Conservation (phyloP, 768 basidiomycete species). For the Lentinula raphanica region DNA sequence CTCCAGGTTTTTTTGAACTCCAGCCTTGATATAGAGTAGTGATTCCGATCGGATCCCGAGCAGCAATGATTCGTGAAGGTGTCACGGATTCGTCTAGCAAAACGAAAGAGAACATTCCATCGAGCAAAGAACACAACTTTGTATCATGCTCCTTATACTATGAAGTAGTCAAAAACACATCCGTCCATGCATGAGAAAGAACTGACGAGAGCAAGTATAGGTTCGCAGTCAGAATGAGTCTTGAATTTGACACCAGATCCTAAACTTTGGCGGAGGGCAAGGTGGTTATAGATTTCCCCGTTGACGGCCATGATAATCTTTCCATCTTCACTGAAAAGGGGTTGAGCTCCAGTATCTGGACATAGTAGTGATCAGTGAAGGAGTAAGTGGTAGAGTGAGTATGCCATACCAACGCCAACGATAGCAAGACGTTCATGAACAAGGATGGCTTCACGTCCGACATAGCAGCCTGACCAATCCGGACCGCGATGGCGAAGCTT, state of each 20-base stretch:
- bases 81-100: constrained; percentile 89
- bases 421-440: constrained; percentile 96
- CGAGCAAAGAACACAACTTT: constrained; percentile 72
- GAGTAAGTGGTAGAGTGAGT: not conserved
- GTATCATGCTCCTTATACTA: constrained; percentile 85
- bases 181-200: not conserved
- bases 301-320: constrained; percentile 87
- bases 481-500: constrained; percentile 91
- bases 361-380: constrained; percentile 1
- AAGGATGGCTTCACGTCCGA: constrained; percentile 75
- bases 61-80: constrained; percentile 89
- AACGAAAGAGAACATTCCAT: constrained; percentile 99
- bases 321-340: constrained; percentile 81
- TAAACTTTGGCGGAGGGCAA: constrained; percentile 66
- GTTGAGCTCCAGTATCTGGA: constrained; percentile 94
- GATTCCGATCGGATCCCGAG: constrained; percentile 95
- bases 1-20: constrained; percentile 76
- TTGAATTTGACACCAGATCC: constrained; percentile 75
- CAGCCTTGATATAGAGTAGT: constrained; percentile 99
- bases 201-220: constrained; percentile 86
- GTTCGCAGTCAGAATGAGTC: constrained; percentile 97
- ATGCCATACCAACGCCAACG: constrained; percentile 85
- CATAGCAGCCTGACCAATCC: constrained; percentile 96
- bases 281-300: constrained; percentile 98
- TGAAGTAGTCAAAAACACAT: not conserved